Evolutionary conservation across 768 basidiomycete genomes (phyloP), one percentile per base, ranked within the genome.

Genomic region (Lactarius quietus): DNA sequence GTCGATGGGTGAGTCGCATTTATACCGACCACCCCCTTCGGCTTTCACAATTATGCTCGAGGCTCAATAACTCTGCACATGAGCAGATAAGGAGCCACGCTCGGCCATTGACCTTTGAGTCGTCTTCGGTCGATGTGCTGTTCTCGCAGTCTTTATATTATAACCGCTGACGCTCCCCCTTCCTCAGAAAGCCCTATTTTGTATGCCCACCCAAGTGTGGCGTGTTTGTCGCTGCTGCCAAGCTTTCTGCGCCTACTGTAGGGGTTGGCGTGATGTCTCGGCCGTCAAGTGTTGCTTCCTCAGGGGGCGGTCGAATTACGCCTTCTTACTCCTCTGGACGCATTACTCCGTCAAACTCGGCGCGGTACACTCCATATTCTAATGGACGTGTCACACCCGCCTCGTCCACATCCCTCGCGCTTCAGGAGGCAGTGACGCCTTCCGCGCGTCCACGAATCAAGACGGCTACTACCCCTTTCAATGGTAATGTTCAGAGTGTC

Each of bases 171-270:
- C 28, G 36, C 56, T 48, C n/a, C n/a, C n/a, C n/a, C 17, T 64
- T 57, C 23, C 53, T 26, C 57, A 64, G 63, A 58, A 65, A 67
- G 29, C 58, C 26, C 71, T 98, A 99, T 74, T 99, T 99, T 70
- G 70, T 78, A 1, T 98, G 95, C 75, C 85, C 92, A 20, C 85
- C 86, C 0, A 83, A 85, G 53, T 95, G 93, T 66, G 96, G 96
- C 31, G 92, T 99, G 43, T 99, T 98, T 73, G 89, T 96, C 26
- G 86, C 90, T 7, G 80, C 86, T 1, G 78, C 84, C 38, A 97
- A 97, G 74, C 84, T 99, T 23, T 90, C 93, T 2, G 71, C 85
- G 6, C 86, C 91, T 7, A 93, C 90, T 3, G 85, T 86, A 23
- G 84, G 87, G 18, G 72, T 77, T 15, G 82, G 80, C 2, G 78